Base-by-base conservation (phyloP, 306 rosid species). In the Prunus salicina region DNA sequence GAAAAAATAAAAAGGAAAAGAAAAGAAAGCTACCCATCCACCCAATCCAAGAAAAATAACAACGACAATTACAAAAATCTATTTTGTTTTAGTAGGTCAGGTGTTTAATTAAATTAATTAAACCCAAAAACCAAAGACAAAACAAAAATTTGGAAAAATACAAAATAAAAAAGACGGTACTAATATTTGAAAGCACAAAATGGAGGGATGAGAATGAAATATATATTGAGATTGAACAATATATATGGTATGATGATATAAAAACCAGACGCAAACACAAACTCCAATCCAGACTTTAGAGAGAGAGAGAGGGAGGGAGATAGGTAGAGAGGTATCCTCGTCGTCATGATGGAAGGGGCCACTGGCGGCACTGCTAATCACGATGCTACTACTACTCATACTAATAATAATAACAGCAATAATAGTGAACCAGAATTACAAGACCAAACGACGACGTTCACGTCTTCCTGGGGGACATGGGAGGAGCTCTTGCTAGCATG, bases 401-500 rank as follows among this genome's bases (percentile, higher is more conserved):
- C 30, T 13, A 62, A 30, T 14, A 60, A 11, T 24, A 56, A 56
- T 1, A 56, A 6, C 11, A 9, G 15, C 34, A 15, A 62, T 28
- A 62, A 14, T 16, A 62, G 18, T 62, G 57, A 52, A 18, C 15
- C 8, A 28, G 30, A 14, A 62, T 34, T 12, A 66, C 71, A 10
- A 66, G 55, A 43, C 32, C 61, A 32, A 71, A 57, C 64, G 56
- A 67, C 56, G 72, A 20, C 72, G 14, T 43, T 22, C 12, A 16
- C 15, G 34, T 22, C 65, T 41, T 89, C 64, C 47, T 92, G 96
- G 97, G 97, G 91, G 24, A 88, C 97, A 55, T 85, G 89, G 96
- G 97, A 92, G 72, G 97, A 92, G 70, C 87, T 92, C 5, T 22
- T 92, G 71, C 85, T 92, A 1, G 96, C 89, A 1, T 80, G 53